Percentiles rank a stretch among this genome's conserved stretches.
Conservation (phyloP, 2,329 filamentous ascomycete genomes). For the Corniculantispora saksenae region DNA sequence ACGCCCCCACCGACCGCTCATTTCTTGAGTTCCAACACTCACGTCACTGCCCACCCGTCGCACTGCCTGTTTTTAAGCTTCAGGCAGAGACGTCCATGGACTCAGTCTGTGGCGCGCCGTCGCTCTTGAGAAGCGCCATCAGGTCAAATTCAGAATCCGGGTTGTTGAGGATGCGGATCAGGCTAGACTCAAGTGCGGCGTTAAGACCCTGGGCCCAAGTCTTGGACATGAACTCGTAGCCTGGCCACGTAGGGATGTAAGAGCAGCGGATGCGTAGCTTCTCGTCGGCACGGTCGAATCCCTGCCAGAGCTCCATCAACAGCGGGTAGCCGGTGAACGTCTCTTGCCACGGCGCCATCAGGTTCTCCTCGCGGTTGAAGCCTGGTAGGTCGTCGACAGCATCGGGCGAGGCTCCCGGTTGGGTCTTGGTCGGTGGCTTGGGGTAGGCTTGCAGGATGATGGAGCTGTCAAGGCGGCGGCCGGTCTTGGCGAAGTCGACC, state of each 20-base stretch:
- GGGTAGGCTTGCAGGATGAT: constrained; percentile 19
- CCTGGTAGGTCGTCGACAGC: constrained; percentile 18
- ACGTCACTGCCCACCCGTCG: background rate
- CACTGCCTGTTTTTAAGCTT: background rate
- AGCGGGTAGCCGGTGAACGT: constrained; percentile 19
- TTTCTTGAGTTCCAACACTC: background rate
- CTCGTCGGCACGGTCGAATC: constrained; percentile 2
- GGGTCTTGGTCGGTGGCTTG: background rate
- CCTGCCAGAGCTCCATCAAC: constrained; percentile 16
- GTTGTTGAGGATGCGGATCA: constrained; percentile 14
- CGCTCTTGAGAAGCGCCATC: background rate
- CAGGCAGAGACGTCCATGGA: constrained; percentile 8
- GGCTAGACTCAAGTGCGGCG: constrained; percentile 14
- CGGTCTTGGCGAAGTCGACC: constrained; percentile 17
- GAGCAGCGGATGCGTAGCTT: constrained; percentile 16
- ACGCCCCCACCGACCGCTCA: background rate
- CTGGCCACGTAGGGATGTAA: constrained; percentile 12
- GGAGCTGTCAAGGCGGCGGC: constrained; percentile 19
- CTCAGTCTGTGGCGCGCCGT: background rate
- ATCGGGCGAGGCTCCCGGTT: background rate
- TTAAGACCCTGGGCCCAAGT: constrained; percentile 16
- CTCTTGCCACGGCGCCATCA: constrained; percentile 18
- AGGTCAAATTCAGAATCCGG: constrained; percentile 18
- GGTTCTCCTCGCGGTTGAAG: constrained; percentile 21
- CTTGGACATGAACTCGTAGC: constrained; percentile 17